A percentile compares a stretch with the other conserved stretches of the same genome.
phyloP scores from a whole-genome alignment of 2,329 filamentous ascomycete species.

The Clonostachys chloroleuca region DNA sequence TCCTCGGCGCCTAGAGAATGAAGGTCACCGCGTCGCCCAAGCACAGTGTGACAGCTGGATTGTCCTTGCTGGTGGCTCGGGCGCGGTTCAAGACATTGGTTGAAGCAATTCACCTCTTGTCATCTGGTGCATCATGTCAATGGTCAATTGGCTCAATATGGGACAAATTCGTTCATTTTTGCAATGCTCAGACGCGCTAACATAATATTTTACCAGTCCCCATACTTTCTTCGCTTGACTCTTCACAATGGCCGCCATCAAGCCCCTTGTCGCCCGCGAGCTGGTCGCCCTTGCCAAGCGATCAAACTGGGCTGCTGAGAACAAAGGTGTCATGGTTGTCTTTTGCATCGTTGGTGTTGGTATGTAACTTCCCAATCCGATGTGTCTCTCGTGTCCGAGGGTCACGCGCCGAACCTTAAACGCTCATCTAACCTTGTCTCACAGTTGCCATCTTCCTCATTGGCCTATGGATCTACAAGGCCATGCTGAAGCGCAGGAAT shows the following conservation, averaged over 20 bases:
- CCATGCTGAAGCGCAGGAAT: slow-evolving; percentile 22
- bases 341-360: slow-evolving; percentile 36
- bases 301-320: slow-evolving; percentile 29
- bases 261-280: slow-evolving; percentile 29
- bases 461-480: slow-evolving; percentile 22
- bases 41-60: no score
- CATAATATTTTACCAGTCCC: no score
- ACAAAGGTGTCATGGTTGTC: slow-evolving; percentile 35
- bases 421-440: slow-evolving; percentile 4
- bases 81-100: no score
- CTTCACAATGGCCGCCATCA: slow-evolving; percentile 35
- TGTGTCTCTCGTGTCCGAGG: no score
- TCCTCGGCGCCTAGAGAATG: no score
- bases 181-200: no score
- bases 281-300: slow-evolving; percentile 31
- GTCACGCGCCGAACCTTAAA: background rate
- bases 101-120: no score
- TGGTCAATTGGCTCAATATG: no score
- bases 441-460: slow-evolving; percentile 25
- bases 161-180: no score
- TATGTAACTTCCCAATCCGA: slow-evolving; percentile 11
- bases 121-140: no score
- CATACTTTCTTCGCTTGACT: background rate
- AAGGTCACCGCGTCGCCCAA: no score
- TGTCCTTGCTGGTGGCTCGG: no score